These are phyloP conservation scores for Kalmanozyma brasiliensis DNA, from an alignment of 1,284 basidiomycete genomes.

Conservation along the genomic window DNA sequence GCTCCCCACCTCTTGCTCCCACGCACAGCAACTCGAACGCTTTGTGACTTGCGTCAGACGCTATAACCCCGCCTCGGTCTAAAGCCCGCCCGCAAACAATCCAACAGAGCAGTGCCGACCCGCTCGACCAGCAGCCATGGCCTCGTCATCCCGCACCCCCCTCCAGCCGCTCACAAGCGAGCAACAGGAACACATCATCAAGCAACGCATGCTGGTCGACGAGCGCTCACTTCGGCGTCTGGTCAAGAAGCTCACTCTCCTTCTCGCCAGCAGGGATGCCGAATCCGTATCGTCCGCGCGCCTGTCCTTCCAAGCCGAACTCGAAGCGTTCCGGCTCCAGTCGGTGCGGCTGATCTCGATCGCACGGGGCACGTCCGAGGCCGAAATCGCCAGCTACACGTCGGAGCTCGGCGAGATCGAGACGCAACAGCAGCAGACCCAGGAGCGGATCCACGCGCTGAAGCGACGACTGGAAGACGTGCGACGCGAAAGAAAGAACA, in stretches of 20 bases:
- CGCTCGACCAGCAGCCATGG: conserved; percentile 10
- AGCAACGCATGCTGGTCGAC: conserved; percentile 40
- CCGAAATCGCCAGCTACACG: conserved; percentile 28
- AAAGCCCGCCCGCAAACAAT: background rate
- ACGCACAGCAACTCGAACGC: too few relatives aligned
- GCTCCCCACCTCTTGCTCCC: too few relatives aligned
- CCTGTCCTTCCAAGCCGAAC: conserved; percentile 42
- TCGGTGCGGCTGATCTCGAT: conserved; percentile 25
- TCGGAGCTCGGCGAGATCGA: conserved; percentile 28
- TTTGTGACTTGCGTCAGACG: too few relatives aligned
- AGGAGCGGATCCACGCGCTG: conserved; percentile 36
- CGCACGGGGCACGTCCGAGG: conserved; percentile 21
- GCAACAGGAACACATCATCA: conserved; percentile 42
- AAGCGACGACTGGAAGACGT: conserved; percentile 46
- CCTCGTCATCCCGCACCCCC: conserved; percentile 18
- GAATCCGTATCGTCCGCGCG: conserved; percentile 23
- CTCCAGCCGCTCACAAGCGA: conserved; percentile 35
- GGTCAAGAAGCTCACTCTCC: conserved; percentile 35
- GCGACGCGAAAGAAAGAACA: conserved; percentile 50
- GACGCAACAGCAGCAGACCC: conserved; percentile 29
- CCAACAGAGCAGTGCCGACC: background rate
- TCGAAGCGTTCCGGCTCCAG: conserved; percentile 27
- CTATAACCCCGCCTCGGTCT: too few relatives aligned
- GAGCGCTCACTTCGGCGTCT: conserved; percentile 35
- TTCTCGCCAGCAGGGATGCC: conserved; percentile 20